phyloP scores from a whole-genome alignment of 176 grass and related monocot genomes.

The Musa schizocarpa region DNA sequence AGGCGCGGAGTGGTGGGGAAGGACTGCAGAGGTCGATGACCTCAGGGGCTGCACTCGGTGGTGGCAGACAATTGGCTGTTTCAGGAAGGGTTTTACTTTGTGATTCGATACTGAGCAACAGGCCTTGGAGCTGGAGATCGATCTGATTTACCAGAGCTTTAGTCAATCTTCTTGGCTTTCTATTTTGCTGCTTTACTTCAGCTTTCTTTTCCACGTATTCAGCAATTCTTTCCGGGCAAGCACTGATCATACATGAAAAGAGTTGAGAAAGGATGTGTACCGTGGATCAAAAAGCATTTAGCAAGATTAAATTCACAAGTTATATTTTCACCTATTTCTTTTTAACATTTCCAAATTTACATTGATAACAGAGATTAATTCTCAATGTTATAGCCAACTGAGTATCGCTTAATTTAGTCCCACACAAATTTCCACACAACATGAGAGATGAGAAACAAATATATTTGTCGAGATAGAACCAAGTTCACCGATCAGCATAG shows the following conservation, averaged over 20 bases:
- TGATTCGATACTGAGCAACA: slow-evolving; percentile 46
- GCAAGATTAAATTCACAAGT: no score
- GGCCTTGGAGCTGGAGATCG: slow-evolving; percentile 43
- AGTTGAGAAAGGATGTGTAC: background rate
- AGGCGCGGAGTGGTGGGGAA: slow-evolving; percentile 10
- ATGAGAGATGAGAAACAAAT: no score
- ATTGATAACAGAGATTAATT: no score
- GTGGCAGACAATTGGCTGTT: background rate
- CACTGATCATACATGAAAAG: slow-evolving; percentile 27
- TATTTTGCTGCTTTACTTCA: slow-evolving; percentile 58
- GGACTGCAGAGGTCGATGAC: slow-evolving; percentile 46
- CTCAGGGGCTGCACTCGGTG: slow-evolving; percentile 2
- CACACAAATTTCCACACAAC: no score
- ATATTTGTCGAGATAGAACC: no score
- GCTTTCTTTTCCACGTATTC: slow-evolving; percentile 72
- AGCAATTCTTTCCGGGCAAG: slow-evolving; percentile 74
- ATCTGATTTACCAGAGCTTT: slow-evolving; percentile 43
- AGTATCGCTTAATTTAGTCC: no score
- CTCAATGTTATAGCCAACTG: no score
- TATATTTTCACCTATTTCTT: no score
- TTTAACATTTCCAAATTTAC: no score
- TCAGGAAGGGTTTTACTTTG: slow-evolving; percentile 7
- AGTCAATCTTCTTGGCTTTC: slow-evolving; percentile 42
- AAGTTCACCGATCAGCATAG: no score
- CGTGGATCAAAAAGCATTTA: no score